Percentiles rank a stretch among this genome's conserved stretches.
Evolutionary conservation across 305 asterid genomes (phyloP).

Genomic region (Ilex paraguariensis): DNA sequence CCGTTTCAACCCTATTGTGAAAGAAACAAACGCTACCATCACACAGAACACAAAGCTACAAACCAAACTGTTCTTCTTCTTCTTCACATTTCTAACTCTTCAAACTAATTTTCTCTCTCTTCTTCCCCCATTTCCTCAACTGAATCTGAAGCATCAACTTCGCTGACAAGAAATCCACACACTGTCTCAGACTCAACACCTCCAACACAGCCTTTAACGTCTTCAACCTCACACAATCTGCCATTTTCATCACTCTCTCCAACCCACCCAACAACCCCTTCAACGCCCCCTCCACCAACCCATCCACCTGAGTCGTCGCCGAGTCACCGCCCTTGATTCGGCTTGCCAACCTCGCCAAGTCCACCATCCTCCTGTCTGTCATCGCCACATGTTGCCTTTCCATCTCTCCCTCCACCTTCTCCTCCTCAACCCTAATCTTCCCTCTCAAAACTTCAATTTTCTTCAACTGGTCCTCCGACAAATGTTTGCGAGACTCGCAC

Average conservation of each 20-base stretch:
- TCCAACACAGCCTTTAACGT: conserved; percentile 57
- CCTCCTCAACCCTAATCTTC: conserved; percentile 47
- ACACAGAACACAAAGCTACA: too few relatives aligned
- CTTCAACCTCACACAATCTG: conserved; percentile 60
- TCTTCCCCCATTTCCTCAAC: conserved; percentile 46
- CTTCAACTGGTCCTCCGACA: conserved; percentile 39
- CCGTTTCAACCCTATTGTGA: too few relatives aligned
- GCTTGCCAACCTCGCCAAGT: conserved; percentile 30
- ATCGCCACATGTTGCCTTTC: conserved; percentile 63
- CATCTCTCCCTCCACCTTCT: conserved; percentile 62
- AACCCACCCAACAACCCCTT: conserved; percentile 34
- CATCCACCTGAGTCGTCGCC: conserved; percentile 17
- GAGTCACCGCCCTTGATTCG: conserved; percentile 1
- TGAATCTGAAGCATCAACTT: conserved; percentile 40
- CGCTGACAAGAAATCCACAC: conserved; percentile 51
- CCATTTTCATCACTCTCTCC: conserved; percentile 70
- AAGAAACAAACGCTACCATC: too few relatives aligned
- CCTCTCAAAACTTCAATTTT: conserved; percentile 31
- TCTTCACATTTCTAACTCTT: not conserved
- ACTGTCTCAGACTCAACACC: conserved; percentile 38
- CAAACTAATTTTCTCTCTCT: not conserved
- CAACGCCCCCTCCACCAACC: conserved; percentile 37
- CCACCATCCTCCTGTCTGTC: conserved; percentile 49
- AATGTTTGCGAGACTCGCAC: conserved; percentile 8
- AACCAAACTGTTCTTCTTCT: not conserved